These are phyloP conservation scores for Saprolegnia diclina DNA, from an alignment of 352 stramenopile species.

Conservation along the genomic window DNA sequence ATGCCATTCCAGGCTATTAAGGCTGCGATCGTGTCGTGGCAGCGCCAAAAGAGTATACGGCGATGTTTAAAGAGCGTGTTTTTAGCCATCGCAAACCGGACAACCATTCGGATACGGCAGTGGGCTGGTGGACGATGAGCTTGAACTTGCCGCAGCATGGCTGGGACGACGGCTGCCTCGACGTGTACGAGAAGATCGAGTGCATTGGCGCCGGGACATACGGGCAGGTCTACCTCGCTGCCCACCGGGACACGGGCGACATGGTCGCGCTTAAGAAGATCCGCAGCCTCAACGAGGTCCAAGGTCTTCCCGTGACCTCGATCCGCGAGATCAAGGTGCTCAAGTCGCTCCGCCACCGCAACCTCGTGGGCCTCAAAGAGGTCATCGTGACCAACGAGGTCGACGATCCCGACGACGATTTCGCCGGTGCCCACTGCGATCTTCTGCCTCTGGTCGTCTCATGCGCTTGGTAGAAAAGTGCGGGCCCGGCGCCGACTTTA, in stretches of 20 bases:
- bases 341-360: constrained; percentile 93
- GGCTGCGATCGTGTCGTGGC: no score
- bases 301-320: constrained; percentile 87
- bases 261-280: constrained; percentile 91
- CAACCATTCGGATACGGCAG: neutral
- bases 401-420: constrained; percentile 60
- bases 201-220: constrained; percentile 88
- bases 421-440: neutral
- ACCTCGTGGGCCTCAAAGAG: constrained; percentile 94
- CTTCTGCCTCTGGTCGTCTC: constrained; percentile 6
- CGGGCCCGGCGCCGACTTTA: constrained; percentile 49
- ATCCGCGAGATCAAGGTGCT: constrained; percentile 99
- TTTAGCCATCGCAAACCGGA: neutral
- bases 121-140: constrained; percentile 45
- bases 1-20: no score
- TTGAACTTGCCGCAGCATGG: constrained; percentile 79
- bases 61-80: neutral
- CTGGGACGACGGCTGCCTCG: constrained; percentile 43
- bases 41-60: no score
- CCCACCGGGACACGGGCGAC: constrained; percentile 75
- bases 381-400: constrained; percentile 89
- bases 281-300: constrained; percentile 84
- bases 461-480: neutral
- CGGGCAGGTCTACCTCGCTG: constrained; percentile 85
- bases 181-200: constrained; percentile 85